These are phyloP conservation scores for Microdochium nivale DNA, from an alignment of 2,329 filamentous ascomycete genomes.

Conservation along the genomic window DNA sequence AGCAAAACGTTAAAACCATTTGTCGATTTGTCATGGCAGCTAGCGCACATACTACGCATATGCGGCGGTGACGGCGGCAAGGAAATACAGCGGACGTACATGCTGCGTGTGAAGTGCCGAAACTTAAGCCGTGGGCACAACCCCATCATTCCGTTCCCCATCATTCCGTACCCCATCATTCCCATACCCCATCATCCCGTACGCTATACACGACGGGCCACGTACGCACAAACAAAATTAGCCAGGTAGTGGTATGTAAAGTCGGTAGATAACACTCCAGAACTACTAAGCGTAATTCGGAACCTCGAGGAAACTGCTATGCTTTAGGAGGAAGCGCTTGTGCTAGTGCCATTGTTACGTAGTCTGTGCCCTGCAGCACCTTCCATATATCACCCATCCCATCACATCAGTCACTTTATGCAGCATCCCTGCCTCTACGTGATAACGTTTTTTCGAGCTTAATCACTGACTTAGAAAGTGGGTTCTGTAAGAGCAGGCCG, in stretches of 20 bases:
- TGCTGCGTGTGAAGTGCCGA: neutral
- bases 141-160: neutral
- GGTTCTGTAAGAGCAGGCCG: neutral
- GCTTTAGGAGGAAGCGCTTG: neutral
- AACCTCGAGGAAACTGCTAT: neutral
- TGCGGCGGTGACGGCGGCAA: neutral
- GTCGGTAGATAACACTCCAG: neutral
- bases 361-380: neutral
- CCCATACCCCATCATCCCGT: too few species aligned
- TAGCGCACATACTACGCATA: neutral
- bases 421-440: neutral
- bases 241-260: neutral
- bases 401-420: neutral
- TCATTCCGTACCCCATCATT: too few species aligned
- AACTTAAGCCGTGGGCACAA: neutral
- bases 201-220: neutral
- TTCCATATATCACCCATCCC: neutral
- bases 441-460: neutral
- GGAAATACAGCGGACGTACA: neutral
- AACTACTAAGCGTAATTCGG: neutral
- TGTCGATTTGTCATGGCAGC: neutral
- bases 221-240: neutral
- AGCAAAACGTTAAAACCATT: neutral
- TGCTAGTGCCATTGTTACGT: neutral
- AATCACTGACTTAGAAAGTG: neutral